These are phyloP conservation scores for Cladosporium sp. DNA, from an alignment of 2,329 filamentous ascomycete species.

Conservation along the genomic window DNA sequence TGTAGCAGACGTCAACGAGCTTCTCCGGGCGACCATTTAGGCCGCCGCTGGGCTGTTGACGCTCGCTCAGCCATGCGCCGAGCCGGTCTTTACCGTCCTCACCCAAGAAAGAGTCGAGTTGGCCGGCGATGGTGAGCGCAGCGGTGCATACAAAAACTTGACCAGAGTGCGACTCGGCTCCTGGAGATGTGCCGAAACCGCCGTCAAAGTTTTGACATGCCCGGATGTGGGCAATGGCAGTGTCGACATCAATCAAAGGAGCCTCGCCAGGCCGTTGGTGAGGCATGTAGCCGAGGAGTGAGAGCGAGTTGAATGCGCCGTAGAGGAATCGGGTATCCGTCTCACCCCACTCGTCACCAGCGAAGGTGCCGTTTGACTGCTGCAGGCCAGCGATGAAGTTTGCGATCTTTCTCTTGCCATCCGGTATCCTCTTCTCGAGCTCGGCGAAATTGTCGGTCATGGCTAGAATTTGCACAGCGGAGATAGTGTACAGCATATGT, in stretches of 20 bases:
- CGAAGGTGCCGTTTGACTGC: constrained; percentile 79
- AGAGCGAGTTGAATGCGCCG: constrained; percentile 83
- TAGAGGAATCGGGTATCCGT: constrained; percentile 94
- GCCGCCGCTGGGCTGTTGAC: constrained; percentile 82
- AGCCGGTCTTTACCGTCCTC: constrained; percentile 70
- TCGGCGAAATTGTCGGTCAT: constrained; percentile 82
- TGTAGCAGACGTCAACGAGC: constrained; percentile 95
- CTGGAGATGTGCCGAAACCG: constrained; percentile 84
- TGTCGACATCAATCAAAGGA: constrained; percentile 70
- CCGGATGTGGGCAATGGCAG: constrained; percentile 75
- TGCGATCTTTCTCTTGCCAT: constrained; percentile 70
- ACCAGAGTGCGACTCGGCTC: constrained; percentile 90
- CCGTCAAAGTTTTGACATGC: constrained; percentile 92
- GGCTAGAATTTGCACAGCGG: constrained; percentile 88
- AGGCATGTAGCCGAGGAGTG: constrained; percentile 72
- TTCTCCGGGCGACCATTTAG: constrained; percentile 95
- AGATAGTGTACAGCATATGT: constrained; percentile 94
- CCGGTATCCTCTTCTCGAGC: constrained; percentile 68
- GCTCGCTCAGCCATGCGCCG: constrained; percentile 87
- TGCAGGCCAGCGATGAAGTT: constrained; percentile 83
- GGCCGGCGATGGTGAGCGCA: constrained; percentile 78
- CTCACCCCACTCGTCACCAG: constrained; percentile 95
- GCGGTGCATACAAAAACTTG: constrained; percentile 95
- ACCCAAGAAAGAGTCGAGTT: constrained; percentile 69
- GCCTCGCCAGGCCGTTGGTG: constrained; percentile 27